These are phyloP conservation scores for Erigeron canadensis DNA, from an alignment of 129 eudicot species.

Conservation along the genomic window DNA sequence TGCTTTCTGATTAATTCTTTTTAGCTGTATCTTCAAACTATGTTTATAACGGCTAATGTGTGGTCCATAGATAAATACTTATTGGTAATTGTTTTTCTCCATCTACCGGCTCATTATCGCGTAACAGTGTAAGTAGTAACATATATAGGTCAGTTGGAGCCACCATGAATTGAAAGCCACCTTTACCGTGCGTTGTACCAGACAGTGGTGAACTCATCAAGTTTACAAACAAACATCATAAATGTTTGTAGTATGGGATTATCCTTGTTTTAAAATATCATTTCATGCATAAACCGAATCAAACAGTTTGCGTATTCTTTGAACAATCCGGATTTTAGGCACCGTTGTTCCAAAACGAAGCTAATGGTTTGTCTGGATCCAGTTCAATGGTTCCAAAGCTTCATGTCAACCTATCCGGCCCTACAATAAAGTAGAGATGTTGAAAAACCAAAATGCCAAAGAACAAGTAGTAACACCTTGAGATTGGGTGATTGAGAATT, in stretches of 20 bases:
- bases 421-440: neutral
- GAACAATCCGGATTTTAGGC: neutral
- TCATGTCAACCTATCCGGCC: neutral
- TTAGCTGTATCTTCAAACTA: neutral
- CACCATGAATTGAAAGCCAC: too few species aligned
- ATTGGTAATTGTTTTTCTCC: neutral
- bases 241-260: neutral
- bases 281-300: neutral
- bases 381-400: neutral
- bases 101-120: too few species aligned
- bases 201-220: neutral
- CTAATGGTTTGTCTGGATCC: neutral
- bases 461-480: neutral
- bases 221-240: too few species aligned
- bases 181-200: too few species aligned
- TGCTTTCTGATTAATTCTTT: conserved; percentile 46
- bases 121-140: too few species aligned
- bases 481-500: neutral
- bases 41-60: conserved; percentile 21
- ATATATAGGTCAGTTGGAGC: too few species aligned
- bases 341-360: neutral
- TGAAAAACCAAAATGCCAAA: neutral
- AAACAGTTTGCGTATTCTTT: neutral
- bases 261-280: neutral
- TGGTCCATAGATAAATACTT: conserved; percentile 1